Evolutionary conservation across 805 yeast genomes (phyloP), one percentile per base, ranked within the genome.

Genomic region (Suhomyces xylopsoci): DNA sequence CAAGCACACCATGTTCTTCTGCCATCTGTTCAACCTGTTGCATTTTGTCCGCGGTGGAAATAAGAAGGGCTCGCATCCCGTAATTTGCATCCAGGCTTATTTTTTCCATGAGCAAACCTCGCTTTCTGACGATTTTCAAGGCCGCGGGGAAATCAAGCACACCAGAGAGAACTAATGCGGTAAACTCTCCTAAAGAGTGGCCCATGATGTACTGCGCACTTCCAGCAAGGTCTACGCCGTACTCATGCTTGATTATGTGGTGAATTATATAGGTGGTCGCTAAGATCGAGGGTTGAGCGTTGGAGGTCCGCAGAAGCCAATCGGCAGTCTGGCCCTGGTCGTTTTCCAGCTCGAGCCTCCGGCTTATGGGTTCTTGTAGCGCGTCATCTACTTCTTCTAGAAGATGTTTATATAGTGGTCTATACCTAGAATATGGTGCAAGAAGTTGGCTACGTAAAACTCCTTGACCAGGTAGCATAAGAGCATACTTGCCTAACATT

Each of bases 251-350:
- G 17, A 68, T 5, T 10, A 67, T 46, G 20, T 64, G 58, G 53
- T 58, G 59, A 8, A 70, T 62, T 3, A 73, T 62, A 48, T 61
- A 67, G 22, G 81, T 70, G 3, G 81, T 64, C 2, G 78, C 68
- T 28, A 81, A 63, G 9, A 81, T 75, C 22, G 83, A 77, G 3
- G 85, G 85, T 67, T 81, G 86, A 20, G 84, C 83, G 58, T 77
- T 60, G 42, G 74, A 65, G 0, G 83, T 80, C 25, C 65, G 58
- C 9, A 50, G 28, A 19, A 68, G 45, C 70, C 72, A 69, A 5
- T 48, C 14, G 14, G 52, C 43, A 14, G 65, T 26, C 20, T 43
- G 19, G 12, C 10, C 38, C 34, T 5, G 22, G 25, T 30, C 48
- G 25, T 26, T 22, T 14, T 41, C 45, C 17, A 36, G 41, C 25